Percentiles rank a stretch among this genome's conserved stretches.
phyloP scores from a whole-genome alignment of 2,329 filamentous ascomycete genomes.

The Exophiala oligosperma region DNA sequence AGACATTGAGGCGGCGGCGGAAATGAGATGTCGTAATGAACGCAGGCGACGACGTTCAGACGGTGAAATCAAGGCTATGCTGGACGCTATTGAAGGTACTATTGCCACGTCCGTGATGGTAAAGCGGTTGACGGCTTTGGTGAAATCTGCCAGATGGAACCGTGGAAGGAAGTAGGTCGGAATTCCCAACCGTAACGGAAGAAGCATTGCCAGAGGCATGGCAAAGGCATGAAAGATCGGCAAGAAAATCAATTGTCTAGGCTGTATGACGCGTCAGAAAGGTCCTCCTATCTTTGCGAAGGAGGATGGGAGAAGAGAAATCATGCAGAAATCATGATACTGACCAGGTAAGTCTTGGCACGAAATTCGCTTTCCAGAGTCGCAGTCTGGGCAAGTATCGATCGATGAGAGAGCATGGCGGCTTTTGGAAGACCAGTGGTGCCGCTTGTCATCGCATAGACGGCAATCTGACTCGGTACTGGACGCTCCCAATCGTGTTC shows the following conservation, averaged over 20 bases:
- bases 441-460: constrained; percentile 53
- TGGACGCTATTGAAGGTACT: constrained; percentile 46
- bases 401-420: constrained; percentile 56
- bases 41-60: constrained; percentile 33
- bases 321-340: background rate
- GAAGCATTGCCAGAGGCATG: constrained; percentile 47
- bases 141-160: constrained; percentile 44
- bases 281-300: background rate
- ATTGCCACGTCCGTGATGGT: constrained; percentile 51
- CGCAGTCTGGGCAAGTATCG: constrained; percentile 25
- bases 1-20: constrained; percentile 53
- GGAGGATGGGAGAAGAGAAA: background rate
- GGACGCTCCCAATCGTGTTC: constrained; percentile 47
- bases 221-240: constrained; percentile 58
- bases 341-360: constrained; percentile 16
- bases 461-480: constrained; percentile 47
- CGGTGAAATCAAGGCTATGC: background rate
- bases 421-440: constrained; percentile 64
- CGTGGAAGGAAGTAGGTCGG: constrained; percentile 50
- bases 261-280: constrained; percentile 29
- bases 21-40: constrained; percentile 46
- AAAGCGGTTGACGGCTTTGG: constrained; percentile 42
- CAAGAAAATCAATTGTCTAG: constrained; percentile 48
- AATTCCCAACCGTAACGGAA: constrained; percentile 47
- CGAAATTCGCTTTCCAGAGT: constrained; percentile 21